Evolutionary conservation across 192 early-diverging fungal species (phyloP).

Genomic region (Rhizoclosmatium sp.): DNA sequence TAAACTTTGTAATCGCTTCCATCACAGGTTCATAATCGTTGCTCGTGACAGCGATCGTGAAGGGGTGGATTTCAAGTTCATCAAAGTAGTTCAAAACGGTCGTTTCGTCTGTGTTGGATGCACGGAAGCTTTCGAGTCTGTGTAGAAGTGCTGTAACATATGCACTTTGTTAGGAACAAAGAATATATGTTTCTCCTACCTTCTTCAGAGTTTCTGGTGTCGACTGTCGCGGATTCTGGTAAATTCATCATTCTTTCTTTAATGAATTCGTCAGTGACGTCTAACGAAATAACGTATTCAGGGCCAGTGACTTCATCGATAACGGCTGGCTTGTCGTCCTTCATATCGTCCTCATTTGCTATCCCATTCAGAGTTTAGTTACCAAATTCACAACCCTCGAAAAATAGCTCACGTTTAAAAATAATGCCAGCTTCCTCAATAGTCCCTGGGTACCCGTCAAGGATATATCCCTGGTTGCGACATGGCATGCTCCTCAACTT

Average conservation of each 20-base stretch:
- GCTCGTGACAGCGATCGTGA: conserved; percentile 48
- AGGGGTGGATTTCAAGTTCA: conserved; percentile 65
- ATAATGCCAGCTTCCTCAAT: conserved; percentile 57
- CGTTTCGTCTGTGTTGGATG: conserved; percentile 61
- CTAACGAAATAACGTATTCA: conserved; percentile 60
- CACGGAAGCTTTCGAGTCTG: conserved; percentile 60
- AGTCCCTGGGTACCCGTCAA: conserved; percentile 63
- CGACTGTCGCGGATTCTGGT: conserved; percentile 57
- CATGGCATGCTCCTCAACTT: conserved; percentile 68
- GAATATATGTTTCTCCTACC: too few relatives aligned
- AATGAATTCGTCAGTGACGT: conserved; percentile 60
- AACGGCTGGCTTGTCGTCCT: conserved; percentile 52
- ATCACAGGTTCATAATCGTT: conserved; percentile 47
- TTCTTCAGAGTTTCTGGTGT: conserved; percentile 65
- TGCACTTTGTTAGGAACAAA: too few relatives aligned
- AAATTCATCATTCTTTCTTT: conserved; percentile 66
- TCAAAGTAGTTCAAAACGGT: conserved; percentile 71
- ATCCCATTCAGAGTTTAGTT: background rate
- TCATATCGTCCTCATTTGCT: conserved; percentile 59
- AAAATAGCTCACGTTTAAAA: conserved; percentile 52
- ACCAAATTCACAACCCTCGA: background rate
- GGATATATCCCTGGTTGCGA: conserved; percentile 67
- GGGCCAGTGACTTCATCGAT: conserved; percentile 57
- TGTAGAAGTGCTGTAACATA: conserved; percentile 48
- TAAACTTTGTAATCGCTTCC: conserved; percentile 48